phyloP scores from a whole-genome alignment of 768 basidiomycete species.

The Tylopilus subfusipes region DNA sequence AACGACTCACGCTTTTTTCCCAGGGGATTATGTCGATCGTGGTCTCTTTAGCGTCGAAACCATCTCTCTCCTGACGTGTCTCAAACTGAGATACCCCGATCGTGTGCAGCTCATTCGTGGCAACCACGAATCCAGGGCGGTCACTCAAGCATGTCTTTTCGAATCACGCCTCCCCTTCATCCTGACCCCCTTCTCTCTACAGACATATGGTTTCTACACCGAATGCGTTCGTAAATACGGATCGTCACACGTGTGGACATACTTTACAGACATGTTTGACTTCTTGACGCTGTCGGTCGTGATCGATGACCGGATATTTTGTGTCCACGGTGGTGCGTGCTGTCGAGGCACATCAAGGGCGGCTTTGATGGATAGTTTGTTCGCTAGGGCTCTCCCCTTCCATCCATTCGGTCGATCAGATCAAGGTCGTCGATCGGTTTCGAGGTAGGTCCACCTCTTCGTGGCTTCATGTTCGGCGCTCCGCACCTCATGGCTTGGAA shows the following conservation, averaged over 20 bases:
- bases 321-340: slow-evolving; percentile 88
- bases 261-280: slow-evolving; percentile 99
- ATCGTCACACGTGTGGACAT: slow-evolving; percentile 94
- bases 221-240: slow-evolving; percentile 98
- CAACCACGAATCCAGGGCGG: slow-evolving; percentile 96
- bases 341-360: not conserved
- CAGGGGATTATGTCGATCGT: slow-evolving; percentile 98
- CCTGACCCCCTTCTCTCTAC: slow-evolving; percentile 20
- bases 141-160: slow-evolving; percentile 78
- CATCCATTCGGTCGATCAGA: slow-evolving; percentile 98
- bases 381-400: slow-evolving; percentile 86
- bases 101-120: slow-evolving; percentile 95
- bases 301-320: slow-evolving; percentile 98
- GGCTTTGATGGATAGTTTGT: slow-evolving; percentile 4
- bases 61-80: slow-evolving; percentile 92
- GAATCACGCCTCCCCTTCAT: not conserved
- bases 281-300: slow-evolving; percentile 96
- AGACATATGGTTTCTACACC: slow-evolving; percentile 99
- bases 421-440: slow-evolving; percentile 98
- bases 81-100: slow-evolving; percentile 96
- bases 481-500: slow-evolving; percentile 21
- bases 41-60: slow-evolving; percentile 98
- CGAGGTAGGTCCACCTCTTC: slow-evolving; percentile 55
- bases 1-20: slow-evolving; percentile 8
- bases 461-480: slow-evolving; percentile 20